Conservation (phyloP, 441 rosid species). For the Populus tomentosa region DNA sequence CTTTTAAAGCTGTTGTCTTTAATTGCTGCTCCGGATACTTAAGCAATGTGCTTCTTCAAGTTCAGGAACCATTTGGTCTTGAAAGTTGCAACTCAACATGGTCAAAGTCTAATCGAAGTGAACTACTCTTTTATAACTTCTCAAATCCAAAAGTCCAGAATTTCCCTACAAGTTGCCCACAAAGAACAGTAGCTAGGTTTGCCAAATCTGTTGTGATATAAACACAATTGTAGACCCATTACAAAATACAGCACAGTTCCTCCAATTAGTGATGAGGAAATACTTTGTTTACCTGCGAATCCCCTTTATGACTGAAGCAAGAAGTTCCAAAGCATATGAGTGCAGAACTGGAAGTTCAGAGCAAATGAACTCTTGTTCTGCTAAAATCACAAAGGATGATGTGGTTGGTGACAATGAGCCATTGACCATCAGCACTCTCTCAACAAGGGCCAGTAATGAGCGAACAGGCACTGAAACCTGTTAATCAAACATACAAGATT, state of each 20-base stretch:
- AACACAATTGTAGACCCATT: background rate
- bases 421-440: slow-evolving; percentile 75
- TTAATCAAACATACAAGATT: slow-evolving; percentile 14
- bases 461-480: slow-evolving; percentile 62
- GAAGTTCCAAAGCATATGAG: slow-evolving; percentile 56
- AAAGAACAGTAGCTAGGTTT: background rate
- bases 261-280: background rate
- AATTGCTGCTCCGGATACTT: background rate
- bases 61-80: background rate
- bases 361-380: slow-evolving; percentile 74
- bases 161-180: background rate
- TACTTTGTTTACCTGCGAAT: slow-evolving; percentile 53
- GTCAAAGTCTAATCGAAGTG: background rate
- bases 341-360: slow-evolving; percentile 82
- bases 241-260: background rate
- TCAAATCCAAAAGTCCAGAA: background rate
- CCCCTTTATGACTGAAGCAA: slow-evolving; percentile 54
- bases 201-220: background rate
- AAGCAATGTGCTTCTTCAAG: background rate
- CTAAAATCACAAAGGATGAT: slow-evolving; percentile 48
- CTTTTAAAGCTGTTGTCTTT: background rate
- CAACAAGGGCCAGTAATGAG: slow-evolving; percentile 61
- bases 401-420: slow-evolving; percentile 57
- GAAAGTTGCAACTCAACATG: background rate
- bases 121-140: background rate